phyloP scores from a whole-genome alignment of 1,284 basidiomycete genomes.

The Puccinia polysora region DNA sequence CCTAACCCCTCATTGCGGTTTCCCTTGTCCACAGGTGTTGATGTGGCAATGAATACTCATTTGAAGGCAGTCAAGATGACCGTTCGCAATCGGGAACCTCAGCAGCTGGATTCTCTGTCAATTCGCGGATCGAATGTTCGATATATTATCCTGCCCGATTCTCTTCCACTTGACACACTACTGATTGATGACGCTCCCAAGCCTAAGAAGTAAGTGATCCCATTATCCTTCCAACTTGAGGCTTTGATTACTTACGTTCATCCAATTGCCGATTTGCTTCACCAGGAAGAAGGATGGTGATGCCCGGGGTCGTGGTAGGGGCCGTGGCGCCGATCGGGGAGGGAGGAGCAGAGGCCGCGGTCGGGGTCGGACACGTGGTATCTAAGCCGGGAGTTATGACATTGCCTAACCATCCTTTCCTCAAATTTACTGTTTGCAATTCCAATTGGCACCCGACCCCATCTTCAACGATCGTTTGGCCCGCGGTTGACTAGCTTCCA shows the following conservation, averaged over 20 bases:
- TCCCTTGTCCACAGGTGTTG: slow-evolving; percentile 47
- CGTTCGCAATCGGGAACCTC: slow-evolving; percentile 73
- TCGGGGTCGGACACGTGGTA: slow-evolving; percentile 48
- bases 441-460: no score
- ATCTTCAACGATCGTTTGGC: no score
- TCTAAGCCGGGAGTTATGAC: no score
- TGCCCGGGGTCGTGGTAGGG: slow-evolving; percentile 41
- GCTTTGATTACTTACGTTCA: neutral
- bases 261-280: neutral
- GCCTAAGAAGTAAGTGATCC: slow-evolving; percentile 64
- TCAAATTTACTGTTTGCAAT: no score
- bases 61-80: slow-evolving; percentile 66
- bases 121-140: slow-evolving; percentile 59
- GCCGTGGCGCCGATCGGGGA: slow-evolving; percentile 47
- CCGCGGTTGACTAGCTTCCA: no score
- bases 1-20: neutral
- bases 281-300: slow-evolving; percentile 49
- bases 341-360: slow-evolving; percentile 47
- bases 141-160: slow-evolving; percentile 92
- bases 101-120: slow-evolving; percentile 51
- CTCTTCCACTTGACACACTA: slow-evolving; percentile 88
- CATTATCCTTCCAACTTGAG: neutral
- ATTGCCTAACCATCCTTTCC: no score
- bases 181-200: slow-evolving; percentile 97
- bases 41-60: slow-evolving; percentile 53